phyloP scores from a whole-genome alignment of 768 basidiomycete species.

The Pluteus cervinus region DNA sequence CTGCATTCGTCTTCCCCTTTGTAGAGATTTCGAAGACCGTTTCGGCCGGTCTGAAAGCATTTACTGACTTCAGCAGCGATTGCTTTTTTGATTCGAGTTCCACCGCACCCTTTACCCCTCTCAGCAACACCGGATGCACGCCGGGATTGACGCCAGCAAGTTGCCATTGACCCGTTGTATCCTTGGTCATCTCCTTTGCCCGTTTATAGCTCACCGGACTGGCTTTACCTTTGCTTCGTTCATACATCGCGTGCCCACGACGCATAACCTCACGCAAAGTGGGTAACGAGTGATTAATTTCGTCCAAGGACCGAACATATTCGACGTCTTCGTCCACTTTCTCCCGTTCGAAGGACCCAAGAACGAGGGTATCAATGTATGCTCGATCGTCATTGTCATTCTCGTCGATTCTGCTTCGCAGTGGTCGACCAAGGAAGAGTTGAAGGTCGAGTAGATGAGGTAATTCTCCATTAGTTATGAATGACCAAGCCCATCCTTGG shows the following conservation, averaged over 20 bases:
- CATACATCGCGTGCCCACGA: constrained; percentile 90
- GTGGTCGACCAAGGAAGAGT: constrained; percentile 80
- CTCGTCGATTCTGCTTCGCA: constrained; percentile 53
- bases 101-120: constrained; percentile 28
- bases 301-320: constrained; percentile 63
- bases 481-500: constrained; percentile 95
- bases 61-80: constrained; percentile 66
- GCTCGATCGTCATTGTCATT: constrained; percentile 45
- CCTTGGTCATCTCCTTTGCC: constrained; percentile 81
- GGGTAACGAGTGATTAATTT: constrained; percentile 55
- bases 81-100: constrained; percentile 52
- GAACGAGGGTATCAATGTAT: constrained; percentile 67
- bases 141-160: constrained; percentile 58
- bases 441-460: constrained; percentile 92
- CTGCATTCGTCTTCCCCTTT: constrained; percentile 57
- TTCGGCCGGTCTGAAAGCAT: constrained; percentile 78
- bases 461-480: constrained; percentile 79
- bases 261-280: constrained; percentile 76
- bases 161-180: constrained; percentile 64
- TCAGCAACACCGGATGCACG: constrained; percentile 65
- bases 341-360: constrained; percentile 81
- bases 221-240: constrained; percentile 89
- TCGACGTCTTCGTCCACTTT: constrained; percentile 81
- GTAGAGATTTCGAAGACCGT: constrained; percentile 89
- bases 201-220: constrained; percentile 80